phyloP scores from a whole-genome alignment of 192 early-diverging fungal genomes.

The Chytriomyces confervae region DNA sequence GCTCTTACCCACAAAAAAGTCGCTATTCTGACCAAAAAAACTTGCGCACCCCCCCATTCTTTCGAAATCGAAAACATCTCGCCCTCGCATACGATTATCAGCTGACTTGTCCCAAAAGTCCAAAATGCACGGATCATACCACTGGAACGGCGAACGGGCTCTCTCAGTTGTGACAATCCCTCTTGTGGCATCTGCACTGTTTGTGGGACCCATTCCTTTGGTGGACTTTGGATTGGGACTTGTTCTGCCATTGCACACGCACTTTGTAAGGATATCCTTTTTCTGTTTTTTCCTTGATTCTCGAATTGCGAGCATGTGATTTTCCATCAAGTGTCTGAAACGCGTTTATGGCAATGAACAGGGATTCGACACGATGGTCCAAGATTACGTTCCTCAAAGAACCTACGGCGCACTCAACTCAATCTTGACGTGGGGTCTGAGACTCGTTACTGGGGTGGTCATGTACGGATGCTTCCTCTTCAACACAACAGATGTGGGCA shows the following conservation, averaged over 20 bases:
- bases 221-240: constrained; percentile 90
- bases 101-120: constrained; percentile 40
- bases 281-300: not conserved
- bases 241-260: constrained; percentile 87
- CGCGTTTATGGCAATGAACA: not conserved
- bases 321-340: no score
- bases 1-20: not conserved
- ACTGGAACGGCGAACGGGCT: constrained; percentile 96
- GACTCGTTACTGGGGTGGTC: constrained; percentile 70
- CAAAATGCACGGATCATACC: constrained; percentile 83
- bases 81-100: not conserved
- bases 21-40: not conserved
- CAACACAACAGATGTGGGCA: constrained; percentile 95
- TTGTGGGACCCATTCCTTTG: constrained; percentile 82
- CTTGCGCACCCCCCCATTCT: not conserved
- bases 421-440: constrained; percentile 68
- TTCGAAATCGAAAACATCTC: not conserved
- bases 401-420: constrained; percentile 66
- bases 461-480: constrained; percentile 90
- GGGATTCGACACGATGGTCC: constrained; percentile 73
- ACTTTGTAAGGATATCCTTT: constrained; percentile 56
- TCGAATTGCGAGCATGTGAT: no score
- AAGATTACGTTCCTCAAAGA: constrained; percentile 84
- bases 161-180: constrained; percentile 77
- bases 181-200: constrained; percentile 74